Base-by-base conservation (phyloP, 192 early-diverging fungal species). In the Coemansia sp. region DNA sequence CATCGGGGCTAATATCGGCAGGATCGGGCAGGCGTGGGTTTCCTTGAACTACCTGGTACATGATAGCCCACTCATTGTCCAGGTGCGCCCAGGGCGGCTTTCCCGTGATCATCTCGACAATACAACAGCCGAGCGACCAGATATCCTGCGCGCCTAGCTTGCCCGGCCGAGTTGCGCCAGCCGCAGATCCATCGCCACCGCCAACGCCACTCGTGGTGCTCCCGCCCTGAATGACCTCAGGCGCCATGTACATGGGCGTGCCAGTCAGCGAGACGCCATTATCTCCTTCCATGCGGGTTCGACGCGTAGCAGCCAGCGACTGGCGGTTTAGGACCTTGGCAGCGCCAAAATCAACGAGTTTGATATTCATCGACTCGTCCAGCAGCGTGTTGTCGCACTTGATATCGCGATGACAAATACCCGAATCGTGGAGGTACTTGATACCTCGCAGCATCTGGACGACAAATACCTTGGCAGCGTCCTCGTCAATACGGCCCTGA, bases 21-120 rank as follows among this genome's bases (percentile, higher is more conserved):
- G 89, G 64, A 50, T 89, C 89, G 0, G 95, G 95, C 44, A 96
- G 68, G 11, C 92, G 89, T 40, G 93, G 92, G 46, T 89, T 87
- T 4, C 89, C 86, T 4, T 89, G 87, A 0, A 91, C 90, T 7
- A 94, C 92, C 67, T 94, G 92, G 69, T 91, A 96, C 93, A 96
- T 96, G 35, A 96, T 89, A 1, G 95, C 91, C 93, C 93, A 96
- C 78, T 96, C 92, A 67, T 96, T 96, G 64, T 96, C 95, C 33
- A 96, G 61, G 54, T 91, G 88, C 17, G 90, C 84, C 95, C 95
- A 96, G 2, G 95, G 93, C 59, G 88, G 88, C 36, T 86, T 77
- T n/a, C 95, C 95, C 0, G 93, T 95, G 3, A 93, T 84, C 93
- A 97, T 94, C 71, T 95, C 94, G 36, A 95, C 79, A 14, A 97